Evolutionary conservation across 495 filamentous ascomycete species (phyloP).

Genomic region (Penicillium argentinense): DNA sequence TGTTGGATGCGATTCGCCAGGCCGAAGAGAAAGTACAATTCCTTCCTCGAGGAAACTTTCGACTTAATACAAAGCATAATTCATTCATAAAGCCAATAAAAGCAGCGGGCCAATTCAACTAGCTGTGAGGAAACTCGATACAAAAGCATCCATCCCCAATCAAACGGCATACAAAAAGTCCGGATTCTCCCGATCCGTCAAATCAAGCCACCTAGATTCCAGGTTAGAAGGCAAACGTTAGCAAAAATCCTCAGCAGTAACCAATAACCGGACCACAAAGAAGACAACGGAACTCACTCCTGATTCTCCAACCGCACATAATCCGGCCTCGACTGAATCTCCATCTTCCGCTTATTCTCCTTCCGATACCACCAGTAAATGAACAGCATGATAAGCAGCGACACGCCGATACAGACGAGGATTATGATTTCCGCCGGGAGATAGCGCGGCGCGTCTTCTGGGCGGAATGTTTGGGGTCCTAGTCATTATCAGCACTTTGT

Average conservation of each 20-base stretch:
- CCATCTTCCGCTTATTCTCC: slow-evolving; percentile 62
- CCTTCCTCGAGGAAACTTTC: no score
- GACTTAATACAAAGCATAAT: no score
- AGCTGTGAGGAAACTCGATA: no score
- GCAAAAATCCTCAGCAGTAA: no score
- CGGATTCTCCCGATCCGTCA: slow-evolving; percentile 53
- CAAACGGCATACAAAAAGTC: slow-evolving; percentile 41
- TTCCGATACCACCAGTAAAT: slow-evolving; percentile 61
- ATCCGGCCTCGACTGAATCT: slow-evolving; percentile 49
- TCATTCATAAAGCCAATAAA: no score
- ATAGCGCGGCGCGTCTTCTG: slow-evolving; percentile 59
- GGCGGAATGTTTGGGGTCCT: slow-evolving; percentile 59
- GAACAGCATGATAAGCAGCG: slow-evolving; percentile 55
- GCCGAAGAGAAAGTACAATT: no score
- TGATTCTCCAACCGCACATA: slow-evolving; percentile 69
- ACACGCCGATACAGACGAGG: slow-evolving; percentile 60
- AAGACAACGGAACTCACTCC: slow-evolving; percentile 43
- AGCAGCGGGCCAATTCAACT: no score
- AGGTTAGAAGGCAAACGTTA: no score
- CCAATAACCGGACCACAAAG: no score
- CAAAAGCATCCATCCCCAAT: neutral
- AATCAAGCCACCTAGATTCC: slow-evolving; percentile 45
- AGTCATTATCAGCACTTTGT: slow-evolving; percentile 1
- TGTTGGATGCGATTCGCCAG: no score
- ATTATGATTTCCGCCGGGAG: slow-evolving; percentile 68